Evolutionary conservation across 495 filamentous ascomycete species (phyloP).

Genomic region (Platismatia glauca): DNA sequence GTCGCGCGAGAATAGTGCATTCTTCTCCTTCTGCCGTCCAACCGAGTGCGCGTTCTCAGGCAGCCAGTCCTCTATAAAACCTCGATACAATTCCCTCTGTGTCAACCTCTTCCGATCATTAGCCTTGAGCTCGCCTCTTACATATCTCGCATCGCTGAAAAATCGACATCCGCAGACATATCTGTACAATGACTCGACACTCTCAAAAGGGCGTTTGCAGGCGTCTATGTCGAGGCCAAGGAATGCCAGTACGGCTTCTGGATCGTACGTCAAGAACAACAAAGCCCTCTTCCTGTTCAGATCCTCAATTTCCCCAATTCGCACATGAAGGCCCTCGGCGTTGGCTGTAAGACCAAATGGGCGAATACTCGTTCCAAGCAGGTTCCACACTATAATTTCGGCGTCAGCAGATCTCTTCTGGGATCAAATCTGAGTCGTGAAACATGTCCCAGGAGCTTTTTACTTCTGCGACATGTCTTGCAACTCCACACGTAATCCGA

Average conservation of each 20-base stretch:
- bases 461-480: too few species aligned
- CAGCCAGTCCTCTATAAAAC: constrained; percentile 23
- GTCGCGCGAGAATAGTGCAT: constrained; percentile 3
- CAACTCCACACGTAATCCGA: too few species aligned
- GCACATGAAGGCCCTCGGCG: constrained; percentile 48
- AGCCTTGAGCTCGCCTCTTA: constrained; percentile 17
- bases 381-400: constrained; percentile 35
- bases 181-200: constrained; percentile 45
- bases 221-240: constrained; percentile 42
- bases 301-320: constrained; percentile 53
- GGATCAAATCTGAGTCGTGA: too few species aligned
- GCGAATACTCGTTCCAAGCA: constrained; percentile 52
- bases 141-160: constrained; percentile 30
- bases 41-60: constrained; percentile 2
- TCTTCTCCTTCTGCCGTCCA: neutral
- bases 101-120: constrained; percentile 25
- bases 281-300: constrained; percentile 44
- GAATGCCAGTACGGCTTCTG: constrained; percentile 45
- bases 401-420: too few species aligned
- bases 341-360: constrained; percentile 55
- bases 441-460: too few species aligned
- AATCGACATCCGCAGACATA: constrained; percentile 45
- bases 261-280: constrained; percentile 48
- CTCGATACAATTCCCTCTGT: constrained; percentile 20
- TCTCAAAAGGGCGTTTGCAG: constrained; percentile 41